Base-by-base conservation (phyloP, 495 filamentous ascomycete species). In the Friedmanniomyces endolithicus region DNA sequence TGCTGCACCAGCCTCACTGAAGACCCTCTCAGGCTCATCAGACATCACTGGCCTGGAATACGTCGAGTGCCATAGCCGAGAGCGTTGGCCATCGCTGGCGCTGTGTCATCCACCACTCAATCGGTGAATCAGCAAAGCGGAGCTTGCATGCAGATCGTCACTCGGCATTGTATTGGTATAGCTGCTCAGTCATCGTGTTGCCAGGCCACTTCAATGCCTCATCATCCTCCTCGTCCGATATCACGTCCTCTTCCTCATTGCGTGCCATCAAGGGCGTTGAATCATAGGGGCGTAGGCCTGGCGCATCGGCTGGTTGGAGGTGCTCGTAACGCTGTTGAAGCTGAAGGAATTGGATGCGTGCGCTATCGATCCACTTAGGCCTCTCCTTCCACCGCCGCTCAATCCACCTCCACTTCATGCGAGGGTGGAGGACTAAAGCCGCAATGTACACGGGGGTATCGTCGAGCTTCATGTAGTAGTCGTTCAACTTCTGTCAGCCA, bases 1-100 rank as follows among this genome's bases (percentile, higher is more conserved):
- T n/a, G 39, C 29, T 9, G 22, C 22, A 1, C 54, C 54, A 19
- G 54, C 20, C 17, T n/a, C 27, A 37, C 54, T 56, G 22, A 56
- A 56, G 11, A 40, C 29, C 11, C 54, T 24, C 47, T 56, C 54
- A 11, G 34, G 40, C 47, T 56, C 48, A 53, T 50, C 46, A 7
- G 25, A 37, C 27, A 31, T 50, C 27, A 31, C 27, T 31, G 27
- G 27, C 27, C 4, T 31, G 27, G 9, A 31, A 12, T 54, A 45
- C 16, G 25, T 56, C 48, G 12, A 56, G 33, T n/a, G 54, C 54
- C 7, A 56, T 17, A 4, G 24, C 24, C 24, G 48, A 12, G 3
- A 50, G 48, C 27, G 33, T 7, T 34, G 22, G 48, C 48, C 22
- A 50, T 7, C 33, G n/a, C 17, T 22, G 23, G 9, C 33, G 48